Evolutionary conservation across 2,329 filamentous ascomycete genomes (phyloP).

Genomic region (Cadophora luteo-olivacea): DNA sequence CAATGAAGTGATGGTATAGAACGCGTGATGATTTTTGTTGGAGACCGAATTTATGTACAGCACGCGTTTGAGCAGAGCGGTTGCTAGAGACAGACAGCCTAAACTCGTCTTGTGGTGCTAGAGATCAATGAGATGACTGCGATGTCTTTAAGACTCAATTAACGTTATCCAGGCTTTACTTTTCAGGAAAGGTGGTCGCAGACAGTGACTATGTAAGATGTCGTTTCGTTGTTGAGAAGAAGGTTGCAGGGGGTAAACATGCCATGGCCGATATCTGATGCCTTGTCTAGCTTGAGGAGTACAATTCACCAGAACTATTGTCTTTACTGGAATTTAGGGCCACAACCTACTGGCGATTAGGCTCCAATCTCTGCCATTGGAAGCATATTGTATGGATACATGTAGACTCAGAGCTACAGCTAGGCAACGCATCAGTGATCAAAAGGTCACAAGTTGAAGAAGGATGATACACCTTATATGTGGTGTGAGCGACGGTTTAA

Average conservation of each 20-base stretch:
- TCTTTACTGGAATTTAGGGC: neutral
- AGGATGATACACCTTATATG: neutral
- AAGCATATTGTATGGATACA: neutral
- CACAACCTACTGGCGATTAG: neutral
- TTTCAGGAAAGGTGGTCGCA: neutral
- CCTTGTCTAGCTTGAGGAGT: neutral
- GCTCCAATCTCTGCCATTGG: no score
- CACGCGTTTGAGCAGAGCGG: neutral
- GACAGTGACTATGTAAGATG: neutral
- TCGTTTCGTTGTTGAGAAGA: neutral
- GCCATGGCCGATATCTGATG: neutral
- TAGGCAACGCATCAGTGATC: neutral
- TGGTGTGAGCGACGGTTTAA: neutral
- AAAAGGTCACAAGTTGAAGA: neutral
- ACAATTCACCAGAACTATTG: neutral
- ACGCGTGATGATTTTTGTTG: neutral
- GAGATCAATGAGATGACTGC: neutral
- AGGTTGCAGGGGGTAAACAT: neutral
- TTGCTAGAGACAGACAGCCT: neutral
- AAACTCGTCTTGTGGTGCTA: no score
- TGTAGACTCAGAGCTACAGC: neutral
- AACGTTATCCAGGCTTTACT: neutral
- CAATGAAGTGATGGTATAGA: neutral
- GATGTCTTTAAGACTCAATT: neutral
- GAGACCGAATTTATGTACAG: neutral